A percentile compares a stretch with the other conserved stretches of the same genome.
phyloP scores from a whole-genome alignment of 148 eudicot species.

The Selenicereus undatus region DNA sequence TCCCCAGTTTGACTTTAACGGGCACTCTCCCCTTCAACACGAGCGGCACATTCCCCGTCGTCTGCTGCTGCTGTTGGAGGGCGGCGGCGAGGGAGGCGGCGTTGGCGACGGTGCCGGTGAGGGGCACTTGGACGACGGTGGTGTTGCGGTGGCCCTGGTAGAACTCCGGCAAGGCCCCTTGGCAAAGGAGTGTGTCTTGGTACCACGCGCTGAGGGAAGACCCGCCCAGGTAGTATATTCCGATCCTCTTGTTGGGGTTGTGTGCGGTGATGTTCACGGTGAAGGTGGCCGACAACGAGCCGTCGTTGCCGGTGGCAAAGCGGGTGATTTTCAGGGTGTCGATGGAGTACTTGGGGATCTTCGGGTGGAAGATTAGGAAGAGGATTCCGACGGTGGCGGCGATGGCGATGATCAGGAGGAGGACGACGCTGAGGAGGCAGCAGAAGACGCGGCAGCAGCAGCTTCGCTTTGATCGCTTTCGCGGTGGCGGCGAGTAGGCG shows the following conservation, averaged over 20 bases:
- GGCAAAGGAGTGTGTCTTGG: conserved; percentile 46
- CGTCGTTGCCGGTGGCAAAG: conserved; percentile 34
- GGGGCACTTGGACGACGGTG: conserved; percentile 41
- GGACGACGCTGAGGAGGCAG: conserved; percentile 25
- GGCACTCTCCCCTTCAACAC: conserved; percentile 57
- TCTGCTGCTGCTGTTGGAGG: conserved; percentile 34
- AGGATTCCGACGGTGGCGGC: conserved; percentile 47
- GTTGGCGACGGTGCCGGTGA: conserved; percentile 51
- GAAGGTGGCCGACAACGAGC: conserved; percentile 52
- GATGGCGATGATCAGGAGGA: conserved; percentile 35
- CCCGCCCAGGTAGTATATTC: conserved; percentile 61
- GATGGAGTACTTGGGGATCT: conserved; percentile 63
- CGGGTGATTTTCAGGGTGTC: conserved; percentile 46
- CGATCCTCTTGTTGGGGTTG: conserved; percentile 72
- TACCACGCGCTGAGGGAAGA: conserved; percentile 53
- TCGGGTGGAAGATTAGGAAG: conserved; percentile 59
- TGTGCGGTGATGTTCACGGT: conserved; percentile 57
- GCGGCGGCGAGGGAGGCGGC: conserved; percentile 39
- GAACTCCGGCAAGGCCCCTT: conserved; percentile 64
- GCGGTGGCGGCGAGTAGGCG: conserved; percentile 15
- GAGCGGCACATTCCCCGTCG: conserved; percentile 58
- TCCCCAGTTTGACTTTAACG: conserved; percentile 68
- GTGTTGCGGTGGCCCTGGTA: conserved; percentile 87
- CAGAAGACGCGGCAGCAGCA: conserved; percentile 29
- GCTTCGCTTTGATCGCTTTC: not conserved